A percentile compares a stretch with the other conserved stretches of the same genome.
Evolutionary conservation across 345 rosid species (phyloP).

Genomic region (Moringa oleifera): DNA sequence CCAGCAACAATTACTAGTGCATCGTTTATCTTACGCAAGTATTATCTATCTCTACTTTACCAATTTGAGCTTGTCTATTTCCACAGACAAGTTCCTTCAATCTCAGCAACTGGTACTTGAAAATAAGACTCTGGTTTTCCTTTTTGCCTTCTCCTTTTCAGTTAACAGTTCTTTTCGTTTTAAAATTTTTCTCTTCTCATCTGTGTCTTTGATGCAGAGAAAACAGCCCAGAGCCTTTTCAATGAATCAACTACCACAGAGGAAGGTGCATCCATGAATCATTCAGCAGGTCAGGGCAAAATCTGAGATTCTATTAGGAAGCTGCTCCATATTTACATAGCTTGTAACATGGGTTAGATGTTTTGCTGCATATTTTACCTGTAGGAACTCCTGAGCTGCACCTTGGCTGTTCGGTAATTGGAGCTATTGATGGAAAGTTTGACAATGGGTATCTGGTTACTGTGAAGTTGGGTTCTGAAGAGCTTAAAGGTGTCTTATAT

Average conservation of each 20-base stretch:
- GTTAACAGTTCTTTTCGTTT: neutral
- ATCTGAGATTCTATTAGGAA: neutral
- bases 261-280: conserved; percentile 20
- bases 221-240: conserved; percentile 19
- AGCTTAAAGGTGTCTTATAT: conserved; percentile 63
- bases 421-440: conserved; percentile 80
- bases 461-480: conserved; percentile 42
- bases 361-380: neutral
- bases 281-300: conserved; percentile 23
- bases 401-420: conserved; percentile 50
- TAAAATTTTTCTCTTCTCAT: neutral
- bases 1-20: conserved; percentile 87
- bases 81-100: conserved; percentile 35
- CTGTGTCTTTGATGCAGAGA: conserved; percentile 18
- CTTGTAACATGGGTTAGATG: neutral
- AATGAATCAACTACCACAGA: conserved; percentile 28
- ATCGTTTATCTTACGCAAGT: conserved; percentile 75
- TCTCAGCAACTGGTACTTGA: conserved; percentile 31
- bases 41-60: conserved; percentile 60
- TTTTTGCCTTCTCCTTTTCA: neutral
- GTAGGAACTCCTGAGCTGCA: conserved; percentile 39
- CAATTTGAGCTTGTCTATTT: conserved; percentile 70
- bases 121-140: neutral
- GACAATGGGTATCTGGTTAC: conserved; percentile 70
- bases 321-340: neutral